These are phyloP conservation scores for Umbelopsis ramanniana DNA, from an alignment of 192 early-diverging fungal genomes.

Conservation along the genomic window DNA sequence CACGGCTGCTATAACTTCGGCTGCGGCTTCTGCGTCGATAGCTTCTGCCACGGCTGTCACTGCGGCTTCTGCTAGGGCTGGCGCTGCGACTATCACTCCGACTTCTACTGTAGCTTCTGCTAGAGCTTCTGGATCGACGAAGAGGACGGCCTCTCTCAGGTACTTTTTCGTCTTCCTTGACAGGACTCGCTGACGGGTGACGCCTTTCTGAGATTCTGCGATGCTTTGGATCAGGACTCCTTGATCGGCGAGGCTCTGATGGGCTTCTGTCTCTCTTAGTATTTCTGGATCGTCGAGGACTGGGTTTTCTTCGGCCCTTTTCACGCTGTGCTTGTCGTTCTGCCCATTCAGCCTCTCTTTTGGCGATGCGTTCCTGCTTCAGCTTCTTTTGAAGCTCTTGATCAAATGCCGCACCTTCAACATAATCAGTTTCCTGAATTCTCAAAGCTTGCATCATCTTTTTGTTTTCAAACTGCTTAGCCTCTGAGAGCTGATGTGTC, in stretches of 20 bases:
- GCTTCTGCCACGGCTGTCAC: neutral
- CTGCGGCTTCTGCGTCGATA: constrained; percentile 7
- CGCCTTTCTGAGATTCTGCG: neutral
- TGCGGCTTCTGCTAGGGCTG: neutral
- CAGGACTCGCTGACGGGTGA: neutral
- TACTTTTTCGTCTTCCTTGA: constrained; percentile 20
- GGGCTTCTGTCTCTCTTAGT: neutral
- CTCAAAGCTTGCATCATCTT: constrained; percentile 69
- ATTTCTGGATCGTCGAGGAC: neutral
- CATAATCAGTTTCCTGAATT: constrained; percentile 61
- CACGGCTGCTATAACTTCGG: constrained; percentile 27
- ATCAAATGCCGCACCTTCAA: constrained; percentile 82
- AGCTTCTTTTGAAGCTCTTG: constrained; percentile 63
- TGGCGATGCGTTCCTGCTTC: constrained; percentile 41
- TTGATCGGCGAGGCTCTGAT: neutral
- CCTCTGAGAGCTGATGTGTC: constrained; percentile 71
- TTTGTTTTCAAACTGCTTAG: constrained; percentile 71
- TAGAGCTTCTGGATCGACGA: constrained; percentile 24
- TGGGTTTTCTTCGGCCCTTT: constrained; percentile 23
- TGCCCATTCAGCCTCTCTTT: constrained; percentile 43
- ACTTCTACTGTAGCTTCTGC: constrained; percentile 31
- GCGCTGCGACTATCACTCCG: constrained; percentile 28
- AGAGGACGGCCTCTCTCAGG: constrained; percentile 12
- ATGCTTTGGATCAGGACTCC: neutral
- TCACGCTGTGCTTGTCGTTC: constrained; percentile 34